phyloP scores from a whole-genome alignment of 116 monocot genomes.

The Thalassia testudinum region DNA sequence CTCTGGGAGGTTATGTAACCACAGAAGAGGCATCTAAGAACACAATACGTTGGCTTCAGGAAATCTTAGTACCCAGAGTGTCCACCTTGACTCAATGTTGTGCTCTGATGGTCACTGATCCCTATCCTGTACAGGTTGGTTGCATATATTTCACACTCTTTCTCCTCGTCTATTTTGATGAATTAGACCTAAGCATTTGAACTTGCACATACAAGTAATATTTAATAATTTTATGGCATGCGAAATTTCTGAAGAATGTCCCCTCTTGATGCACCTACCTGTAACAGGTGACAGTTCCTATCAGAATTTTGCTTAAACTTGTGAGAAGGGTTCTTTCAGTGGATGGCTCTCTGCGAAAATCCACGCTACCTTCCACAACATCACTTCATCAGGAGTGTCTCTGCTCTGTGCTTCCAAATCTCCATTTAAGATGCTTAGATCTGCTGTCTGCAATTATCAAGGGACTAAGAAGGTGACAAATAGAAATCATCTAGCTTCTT shows the following conservation, averaged over 20 bases:
- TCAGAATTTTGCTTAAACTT: constrained; percentile 31
- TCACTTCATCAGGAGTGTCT: constrained; percentile 76
- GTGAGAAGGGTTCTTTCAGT: constrained; percentile 49
- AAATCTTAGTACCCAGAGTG: constrained; percentile 30
- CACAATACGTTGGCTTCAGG: constrained; percentile 22
- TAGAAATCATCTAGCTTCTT: no score
- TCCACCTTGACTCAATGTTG: constrained; percentile 58
- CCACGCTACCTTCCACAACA: constrained; percentile 40
- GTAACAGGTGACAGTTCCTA: constrained; percentile 49
- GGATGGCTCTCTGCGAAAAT: constrained; percentile 60
- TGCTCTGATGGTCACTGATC: constrained; percentile 44
- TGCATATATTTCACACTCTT: no score
- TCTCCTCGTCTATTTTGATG: no score
- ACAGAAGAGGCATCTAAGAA: constrained; percentile 13
- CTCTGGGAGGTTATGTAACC: constrained; percentile 28
- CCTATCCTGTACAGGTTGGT: constrained; percentile 56
- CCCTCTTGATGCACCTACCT: not conserved
- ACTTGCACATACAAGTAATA: no score
- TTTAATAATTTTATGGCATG: no score
- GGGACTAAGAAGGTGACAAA: constrained; percentile 43
- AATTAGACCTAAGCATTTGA: no score
- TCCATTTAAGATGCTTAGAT: constrained; percentile 62
- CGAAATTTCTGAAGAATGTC: no score
- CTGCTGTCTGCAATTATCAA: constrained; percentile 56
- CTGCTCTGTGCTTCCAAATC: constrained; percentile 63